These are phyloP conservation scores for Chloris gayana DNA, from an alignment of 176 grass and related monocot genomes.

Conservation along the genomic window DNA sequence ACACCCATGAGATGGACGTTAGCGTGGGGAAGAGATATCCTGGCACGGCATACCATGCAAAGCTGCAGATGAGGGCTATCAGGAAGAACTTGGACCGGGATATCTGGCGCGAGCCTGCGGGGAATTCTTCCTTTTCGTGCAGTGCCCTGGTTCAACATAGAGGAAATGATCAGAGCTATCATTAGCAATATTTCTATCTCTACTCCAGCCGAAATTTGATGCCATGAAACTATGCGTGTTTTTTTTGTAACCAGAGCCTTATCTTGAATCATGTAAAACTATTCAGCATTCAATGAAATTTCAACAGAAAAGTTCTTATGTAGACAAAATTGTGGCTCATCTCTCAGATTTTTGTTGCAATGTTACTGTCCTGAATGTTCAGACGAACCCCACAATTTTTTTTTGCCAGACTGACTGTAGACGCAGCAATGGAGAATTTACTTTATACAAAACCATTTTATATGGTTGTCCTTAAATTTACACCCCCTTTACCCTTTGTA, in stretches of 20 bases:
- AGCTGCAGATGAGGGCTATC: slow-evolving; percentile 72
- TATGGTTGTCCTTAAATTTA: neutral
- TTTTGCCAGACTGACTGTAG: too few species aligned
- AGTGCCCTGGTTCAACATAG: slow-evolving; percentile 58
- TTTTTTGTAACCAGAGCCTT: neutral
- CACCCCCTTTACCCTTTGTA: neutral
- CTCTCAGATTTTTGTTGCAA: neutral
- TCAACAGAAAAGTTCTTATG: neutral
- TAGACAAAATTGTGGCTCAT: neutral
- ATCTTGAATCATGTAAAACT: neutral
- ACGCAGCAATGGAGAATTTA: too few species aligned
- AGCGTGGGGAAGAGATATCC: slow-evolving; percentile 70
- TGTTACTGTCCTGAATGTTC: neutral
- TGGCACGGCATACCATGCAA: slow-evolving; percentile 60
- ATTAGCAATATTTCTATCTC: neutral
- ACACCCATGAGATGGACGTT: slow-evolving; percentile 81
- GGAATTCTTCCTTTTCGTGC: slow-evolving; percentile 72
- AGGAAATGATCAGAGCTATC: neutral
- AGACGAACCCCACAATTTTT: neutral
- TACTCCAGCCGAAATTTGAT: neutral
- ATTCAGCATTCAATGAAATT: neutral
- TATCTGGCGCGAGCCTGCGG: slow-evolving; percentile 41
- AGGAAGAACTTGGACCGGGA: slow-evolving; percentile 87
- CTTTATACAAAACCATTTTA: neutral
- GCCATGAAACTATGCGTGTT: neutral